These are phyloP conservation scores for Pyrus pyrifolia DNA, from an alignment of 306 rosid genomes.

Conservation along the genomic window DNA sequence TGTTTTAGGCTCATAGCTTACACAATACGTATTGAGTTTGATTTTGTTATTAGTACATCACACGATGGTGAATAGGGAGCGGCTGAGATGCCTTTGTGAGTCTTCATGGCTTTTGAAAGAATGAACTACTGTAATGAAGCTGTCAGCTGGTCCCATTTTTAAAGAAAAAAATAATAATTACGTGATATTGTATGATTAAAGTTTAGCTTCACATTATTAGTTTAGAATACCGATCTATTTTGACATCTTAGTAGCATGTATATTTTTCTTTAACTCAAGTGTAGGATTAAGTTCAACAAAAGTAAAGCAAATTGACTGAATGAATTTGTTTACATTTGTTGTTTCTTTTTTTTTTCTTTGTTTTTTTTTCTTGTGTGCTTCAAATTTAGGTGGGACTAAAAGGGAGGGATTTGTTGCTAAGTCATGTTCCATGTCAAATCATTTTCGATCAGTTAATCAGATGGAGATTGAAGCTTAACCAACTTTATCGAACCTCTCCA, in stretches of 20 bases:
- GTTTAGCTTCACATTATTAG: too few species aligned
- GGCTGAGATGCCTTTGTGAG: too few species aligned
- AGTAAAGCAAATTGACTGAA: neutral
- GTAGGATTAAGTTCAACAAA: neutral
- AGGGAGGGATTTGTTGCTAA: neutral
- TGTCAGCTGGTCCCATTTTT: too few species aligned
- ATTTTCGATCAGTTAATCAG: neutral
- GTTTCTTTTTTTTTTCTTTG: neutral
- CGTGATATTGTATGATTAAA: too few species aligned
- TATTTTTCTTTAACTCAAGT: neutral
- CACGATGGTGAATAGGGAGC: too few species aligned
- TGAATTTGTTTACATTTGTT: neutral
- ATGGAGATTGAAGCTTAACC: neutral
- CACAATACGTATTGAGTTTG: too few species aligned
- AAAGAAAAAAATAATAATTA: too few species aligned
- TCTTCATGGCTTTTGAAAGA: accelerated
- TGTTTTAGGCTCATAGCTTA: too few species aligned
- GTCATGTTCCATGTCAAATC: neutral
- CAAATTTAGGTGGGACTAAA: neutral
- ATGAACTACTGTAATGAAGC: too few species aligned
- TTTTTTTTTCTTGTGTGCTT: neutral
- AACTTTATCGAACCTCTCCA: neutral
- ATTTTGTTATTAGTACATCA: too few species aligned
- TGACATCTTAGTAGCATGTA: neutral
- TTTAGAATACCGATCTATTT: neutral